Evolutionary conservation across 768 basidiomycete species (phyloP), one percentile per base, ranked within the genome.

Genomic region (Boletus sp.): DNA sequence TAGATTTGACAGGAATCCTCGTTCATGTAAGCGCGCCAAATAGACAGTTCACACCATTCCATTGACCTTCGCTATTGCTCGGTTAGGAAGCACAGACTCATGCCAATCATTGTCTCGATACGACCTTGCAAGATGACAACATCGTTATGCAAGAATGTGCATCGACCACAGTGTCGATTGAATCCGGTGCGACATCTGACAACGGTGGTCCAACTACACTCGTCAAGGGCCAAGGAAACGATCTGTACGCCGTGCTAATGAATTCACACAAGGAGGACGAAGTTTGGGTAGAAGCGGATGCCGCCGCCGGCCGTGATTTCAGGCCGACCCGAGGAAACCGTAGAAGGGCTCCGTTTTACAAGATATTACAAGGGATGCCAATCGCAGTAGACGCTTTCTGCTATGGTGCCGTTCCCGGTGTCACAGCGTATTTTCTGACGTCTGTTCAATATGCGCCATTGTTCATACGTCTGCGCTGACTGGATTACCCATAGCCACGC

Each of bases 381-480:
- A 89, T 99, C 25, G 93, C 96, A 15, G 97, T 99, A 1, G 97
- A 99, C 66, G 97, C 95, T 2, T 99, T 99, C 72, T 83, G 87
- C 35, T 99, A 98, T 67, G 97, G 96, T 7, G 77, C 79, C 27
- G 94, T 99, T 46, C 94, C 95, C 6, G 85, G 83, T 10, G 83
- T 98, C 25, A 90, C 83, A 29, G 90, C 94, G 0, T 98, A 98
- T 69, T 93, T 97, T 61, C 71, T 98, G 57, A 93, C 93, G 94
- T 95, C 46, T 34, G 59, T 59, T 25, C 38, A 37, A 42, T 13
- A 25, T 29, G 21, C n/a, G 14, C 30, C 11, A 29, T n/a, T 17
- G 13, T 43, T n/a, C 5, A 7, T 47, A n/a, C 3, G 4, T n/a
- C 30, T 13, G 11, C 4, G 21, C 58, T 72, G 49, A 63, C 51